These are phyloP conservation scores for Tremella fuciformis DNA, from an alignment of 768 basidiomycete genomes.

Conservation along the genomic window DNA sequence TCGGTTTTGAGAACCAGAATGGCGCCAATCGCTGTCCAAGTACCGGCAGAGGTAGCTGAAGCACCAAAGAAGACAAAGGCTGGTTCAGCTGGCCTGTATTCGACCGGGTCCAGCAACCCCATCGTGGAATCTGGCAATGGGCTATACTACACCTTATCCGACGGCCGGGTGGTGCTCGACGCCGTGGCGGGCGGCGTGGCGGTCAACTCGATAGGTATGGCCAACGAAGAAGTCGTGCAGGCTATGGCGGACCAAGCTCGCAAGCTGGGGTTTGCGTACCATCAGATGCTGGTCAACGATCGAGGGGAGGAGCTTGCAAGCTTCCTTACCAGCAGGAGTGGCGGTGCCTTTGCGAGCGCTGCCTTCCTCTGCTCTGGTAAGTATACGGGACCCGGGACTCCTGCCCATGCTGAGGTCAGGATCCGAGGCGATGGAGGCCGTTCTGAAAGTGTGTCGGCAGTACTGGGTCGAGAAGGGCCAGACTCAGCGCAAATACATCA, in stretches of 20 bases:
- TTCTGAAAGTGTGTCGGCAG: constrained; percentile 33
- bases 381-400: constrained; percentile 1
- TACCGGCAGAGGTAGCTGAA: too few relatives aligned
- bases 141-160: constrained; percentile 13
- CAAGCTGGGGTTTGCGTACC: constrained; percentile 23
- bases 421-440: constrained; percentile 35
- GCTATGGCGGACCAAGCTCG: constrained; percentile 22
- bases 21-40: too few relatives aligned
- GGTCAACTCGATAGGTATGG: constrained; percentile 27
- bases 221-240: constrained; percentile 23
- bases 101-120: too few relatives aligned
- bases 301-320: constrained; percentile 21
- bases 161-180: constrained; percentile 28
- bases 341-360: constrained; percentile 2
- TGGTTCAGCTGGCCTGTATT: too few relatives aligned
- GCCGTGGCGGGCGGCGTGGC: constrained; percentile 33
- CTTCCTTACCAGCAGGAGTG: constrained; percentile 7
- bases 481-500: constrained; percentile 23
- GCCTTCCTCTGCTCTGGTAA: constrained; percentile 17
- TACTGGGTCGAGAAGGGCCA: constrained; percentile 32
- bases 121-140: constrained; percentile 1
- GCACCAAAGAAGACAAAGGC: too few relatives aligned
- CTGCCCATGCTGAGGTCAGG: not conserved
- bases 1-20: too few relatives aligned
- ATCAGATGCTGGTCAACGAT: constrained; percentile 8